Percentiles rank a stretch among this genome's conserved stretches.
Evolutionary conservation across 2,329 filamentous ascomycete genomes (phyloP).

Genomic region (Aspergillus floridensis): DNA sequence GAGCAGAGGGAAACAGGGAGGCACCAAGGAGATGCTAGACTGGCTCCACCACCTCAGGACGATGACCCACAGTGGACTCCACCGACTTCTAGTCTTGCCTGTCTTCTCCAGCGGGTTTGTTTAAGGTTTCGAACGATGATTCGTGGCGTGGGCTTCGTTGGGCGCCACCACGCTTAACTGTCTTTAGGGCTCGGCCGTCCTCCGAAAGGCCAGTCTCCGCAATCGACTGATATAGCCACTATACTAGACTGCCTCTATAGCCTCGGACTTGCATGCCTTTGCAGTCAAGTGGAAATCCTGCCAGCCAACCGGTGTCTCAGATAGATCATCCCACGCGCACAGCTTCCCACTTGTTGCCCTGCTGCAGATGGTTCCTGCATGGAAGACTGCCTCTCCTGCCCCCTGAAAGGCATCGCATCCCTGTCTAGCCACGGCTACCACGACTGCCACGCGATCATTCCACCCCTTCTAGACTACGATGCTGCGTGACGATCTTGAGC

Average conservation of each 20-base stretch:
- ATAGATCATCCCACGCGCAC: background rate
- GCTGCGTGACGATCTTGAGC: background rate
- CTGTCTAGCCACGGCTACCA: background rate
- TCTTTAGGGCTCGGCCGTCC: background rate
- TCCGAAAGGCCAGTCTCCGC: background rate
- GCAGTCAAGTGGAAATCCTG: background rate
- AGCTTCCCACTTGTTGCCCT: background rate
- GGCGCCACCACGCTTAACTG: background rate
- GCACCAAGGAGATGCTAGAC: no score
- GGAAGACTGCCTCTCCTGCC: background rate
- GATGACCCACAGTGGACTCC: no score
- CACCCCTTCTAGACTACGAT: background rate
- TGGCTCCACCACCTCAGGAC: no score
- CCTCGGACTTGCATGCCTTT: background rate
- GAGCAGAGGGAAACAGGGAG: no score
- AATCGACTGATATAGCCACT: background rate
- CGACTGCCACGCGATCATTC: background rate
- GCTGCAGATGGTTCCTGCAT: background rate
- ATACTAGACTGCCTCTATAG: background rate
- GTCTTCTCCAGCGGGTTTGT: background rate
- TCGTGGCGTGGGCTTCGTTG: background rate
- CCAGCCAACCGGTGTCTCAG: background rate
- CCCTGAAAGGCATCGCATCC: conserved; percentile 1
- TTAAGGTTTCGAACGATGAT: background rate
- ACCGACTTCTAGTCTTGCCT: no score